A percentile compares a stretch with the other conserved stretches of the same genome.
These are phyloP conservation scores for Macrophomina pseudophaseolina DNA, from an alignment of 2,329 filamentous ascomycete species.

Conservation along the genomic window DNA sequence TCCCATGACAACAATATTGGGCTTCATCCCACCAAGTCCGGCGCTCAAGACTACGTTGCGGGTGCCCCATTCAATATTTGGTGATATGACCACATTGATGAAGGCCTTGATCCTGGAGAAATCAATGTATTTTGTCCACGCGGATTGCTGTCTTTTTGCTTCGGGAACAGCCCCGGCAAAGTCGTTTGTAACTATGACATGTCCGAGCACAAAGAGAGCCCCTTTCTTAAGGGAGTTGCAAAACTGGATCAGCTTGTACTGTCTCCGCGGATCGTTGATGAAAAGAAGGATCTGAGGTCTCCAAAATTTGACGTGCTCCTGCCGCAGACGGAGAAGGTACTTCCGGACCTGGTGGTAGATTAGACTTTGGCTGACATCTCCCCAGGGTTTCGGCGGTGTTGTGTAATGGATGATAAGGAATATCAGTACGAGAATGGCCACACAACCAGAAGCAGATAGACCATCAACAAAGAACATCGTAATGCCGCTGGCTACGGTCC, in stretches of 20 bases:
- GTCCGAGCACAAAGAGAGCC: conserved; percentile 80
- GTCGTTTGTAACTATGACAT: conserved; percentile 85
- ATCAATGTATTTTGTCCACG: conserved; percentile 88
- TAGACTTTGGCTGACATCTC: conserved; percentile 85
- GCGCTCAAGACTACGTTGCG: conserved; percentile 82
- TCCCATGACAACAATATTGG: conserved; percentile 82
- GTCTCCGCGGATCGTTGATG: conserved; percentile 79
- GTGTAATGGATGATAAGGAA: conserved; percentile 87
- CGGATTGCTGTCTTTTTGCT: conserved; percentile 77
- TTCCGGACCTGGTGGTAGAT: conserved; percentile 91
- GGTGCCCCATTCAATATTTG: conserved; percentile 81
- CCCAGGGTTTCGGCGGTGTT: conserved; percentile 85
- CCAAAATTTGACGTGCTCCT: conserved; percentile 95
- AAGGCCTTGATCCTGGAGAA: conserved; percentile 88
- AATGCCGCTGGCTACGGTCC: conserved; percentile 74
- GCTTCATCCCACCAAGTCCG: conserved; percentile 84
- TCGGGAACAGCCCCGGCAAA: conserved; percentile 80
- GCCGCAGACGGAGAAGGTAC: conserved; percentile 79
- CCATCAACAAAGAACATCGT: conserved; percentile 93
- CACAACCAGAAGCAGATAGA: conserved; percentile 76
- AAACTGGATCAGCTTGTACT: conserved; percentile 85
- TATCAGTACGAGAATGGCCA: conserved; percentile 74
- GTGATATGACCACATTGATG: conserved; percentile 83
- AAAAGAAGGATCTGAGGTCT: conserved; percentile 84
- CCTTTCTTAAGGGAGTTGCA: conserved; percentile 93